Base-by-base conservation (phyloP, 768 basidiomycete species). In the Crassisporium funariophilum region DNA sequence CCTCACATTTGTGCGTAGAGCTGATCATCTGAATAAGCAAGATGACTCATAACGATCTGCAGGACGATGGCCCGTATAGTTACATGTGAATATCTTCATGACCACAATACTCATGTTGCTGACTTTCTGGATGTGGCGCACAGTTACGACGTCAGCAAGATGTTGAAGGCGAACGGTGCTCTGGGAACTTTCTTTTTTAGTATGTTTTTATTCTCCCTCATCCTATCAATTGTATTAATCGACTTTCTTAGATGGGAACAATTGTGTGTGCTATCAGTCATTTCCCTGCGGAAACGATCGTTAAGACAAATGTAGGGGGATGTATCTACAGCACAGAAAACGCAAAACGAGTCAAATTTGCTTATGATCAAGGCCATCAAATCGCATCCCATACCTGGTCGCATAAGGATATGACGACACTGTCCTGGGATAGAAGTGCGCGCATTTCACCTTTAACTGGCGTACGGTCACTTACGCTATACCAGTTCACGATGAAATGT, bases 181-280 rank as follows among this genome's bases (percentile, higher is more conserved):
- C 60, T 60, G 22, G 68, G 62, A 12, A 66, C 65, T 1, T 65
- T 66, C 35, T 68, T 68, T 55, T 64, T 63, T 44, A 68, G 65
- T 66, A 37, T 13, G 63, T 53, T 15, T 37, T 19, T 7, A 1
- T 11, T 19, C 15, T 13, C 15, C 40, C 17, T 1, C 5, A 4
- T 22, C 9, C 10, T 8, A 23, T 21, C 15, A 12, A 15, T 22
- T 7, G 8, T 24, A 40, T 52, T 15, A 50, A 9, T 10, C 21
- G 3, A 21, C 19, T 20, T 20, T 34, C 13, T 13, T 27, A 62
- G 63, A 66, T 33, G 63, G 63, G n/a, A 58, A 60, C 45, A 66
- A 64, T 27, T 62, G 65, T 66, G 35, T 7, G 55, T n/a, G n/a
- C n/a, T n/a, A n/a, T n/a, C n/a, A n/a, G n/a, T n/a, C n/a, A n/a